Percentiles rank a stretch among this genome's conserved stretches.
Conservation (phyloP, 805 yeast genomes). For the Zygotorulaspora danielsina region DNA sequence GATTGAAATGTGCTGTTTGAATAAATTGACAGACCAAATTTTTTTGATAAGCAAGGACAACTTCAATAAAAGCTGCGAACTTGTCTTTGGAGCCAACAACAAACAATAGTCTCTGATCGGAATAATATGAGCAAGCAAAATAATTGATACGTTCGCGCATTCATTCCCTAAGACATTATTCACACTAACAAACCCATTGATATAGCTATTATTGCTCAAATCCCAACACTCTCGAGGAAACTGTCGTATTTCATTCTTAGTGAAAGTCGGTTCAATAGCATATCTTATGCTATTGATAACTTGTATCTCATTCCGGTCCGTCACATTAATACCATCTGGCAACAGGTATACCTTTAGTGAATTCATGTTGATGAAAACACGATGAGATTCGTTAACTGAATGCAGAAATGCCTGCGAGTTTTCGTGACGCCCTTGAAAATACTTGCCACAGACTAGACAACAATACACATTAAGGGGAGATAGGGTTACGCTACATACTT, state of each 20-base stretch:
- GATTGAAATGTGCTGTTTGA: conserved; percentile 61
- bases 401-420: conserved; percentile 67
- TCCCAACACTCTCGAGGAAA: conserved; percentile 40
- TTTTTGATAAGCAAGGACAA: conserved; percentile 50
- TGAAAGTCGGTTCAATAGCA: conserved; percentile 50
- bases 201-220: conserved; percentile 43
- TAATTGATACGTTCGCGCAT: conserved; percentile 55
- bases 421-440: conserved; percentile 60
- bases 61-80: conserved; percentile 39
- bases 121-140: conserved; percentile 49
- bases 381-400: conserved; percentile 59
- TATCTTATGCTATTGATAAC: conserved; percentile 49
- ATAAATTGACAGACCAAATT: conserved; percentile 59
- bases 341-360: conserved; percentile 49
- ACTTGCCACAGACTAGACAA: conserved; percentile 71
- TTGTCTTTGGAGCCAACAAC: conserved; percentile 17
- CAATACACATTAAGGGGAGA: conserved; percentile 61
- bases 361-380: conserved; percentile 54
- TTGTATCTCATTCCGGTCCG: conserved; percentile 24
- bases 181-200: conserved; percentile 64
- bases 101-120: conserved; percentile 48
- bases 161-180: conserved; percentile 44
- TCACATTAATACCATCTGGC: conserved; percentile 45
- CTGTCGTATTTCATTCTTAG: conserved; percentile 31
- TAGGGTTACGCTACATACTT: conserved; percentile 59